Evolutionary conservation across 169 alveolate species (phyloP), one percentile per base, ranked within the genome.

Genomic region (Eimeria acervulina): DNA sequence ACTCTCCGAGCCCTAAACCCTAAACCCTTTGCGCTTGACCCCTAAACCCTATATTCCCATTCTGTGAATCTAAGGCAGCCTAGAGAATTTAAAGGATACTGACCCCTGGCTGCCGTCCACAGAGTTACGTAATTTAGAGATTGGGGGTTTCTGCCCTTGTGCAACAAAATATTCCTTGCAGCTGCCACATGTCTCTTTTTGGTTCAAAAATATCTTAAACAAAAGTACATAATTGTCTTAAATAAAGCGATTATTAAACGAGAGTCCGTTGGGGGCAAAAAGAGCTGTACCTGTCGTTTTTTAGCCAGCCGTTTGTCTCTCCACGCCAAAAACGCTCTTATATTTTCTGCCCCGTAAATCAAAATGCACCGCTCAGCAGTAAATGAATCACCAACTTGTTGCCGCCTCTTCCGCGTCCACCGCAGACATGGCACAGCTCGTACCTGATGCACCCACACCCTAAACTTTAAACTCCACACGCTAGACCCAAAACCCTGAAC

Each of bases 271-370:
- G n/a, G n/a, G n/a, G n/a, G n/a, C n/a, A n/a, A n/a, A n/a, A n/a
- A n/a, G n/a, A n/a, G n/a, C n/a, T n/a, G n/a, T n/a, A 84, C 92
- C 92, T 84, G 92, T 84, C 92, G 36, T 38, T 84, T 97, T 2
- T 66, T 93, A 23, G 94, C 96, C 74, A 91, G 95, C n/a, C 98
- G 85, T 90, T 85, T 84, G 84, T 95, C 96, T 52, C 99, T 97
- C 99, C 99, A 98, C 40, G 95, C 47, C 21, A 97, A 80, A 47
- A 98, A 96, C 66, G 97, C 96, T 76, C 91, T 87, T 13, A 98
- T 95, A 80, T 98, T 98, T 90, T 98, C 98, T 63, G 97, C 98
- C 26, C 99, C 99, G 95, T 98, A 98, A 8, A 98, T 95, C 85
- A 97, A 97, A 26, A 98, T 98, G 42, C 97, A 98, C 5, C 98